phyloP scores from a whole-genome alignment of 2,329 filamentous ascomycete genomes.

The Aspergillus sclerotialis region DNA sequence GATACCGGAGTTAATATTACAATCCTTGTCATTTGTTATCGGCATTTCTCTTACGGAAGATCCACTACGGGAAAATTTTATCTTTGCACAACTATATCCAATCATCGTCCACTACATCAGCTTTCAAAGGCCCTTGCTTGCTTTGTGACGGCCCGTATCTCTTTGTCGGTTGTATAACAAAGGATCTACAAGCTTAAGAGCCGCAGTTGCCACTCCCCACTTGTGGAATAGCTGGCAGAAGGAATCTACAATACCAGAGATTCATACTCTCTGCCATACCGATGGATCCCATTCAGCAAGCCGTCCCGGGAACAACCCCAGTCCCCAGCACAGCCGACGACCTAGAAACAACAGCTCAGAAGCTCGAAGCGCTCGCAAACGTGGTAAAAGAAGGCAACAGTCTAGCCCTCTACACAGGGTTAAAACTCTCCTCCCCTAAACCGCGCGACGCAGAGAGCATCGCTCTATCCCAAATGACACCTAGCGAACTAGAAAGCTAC shows the following conservation, averaged over 20 bases:
- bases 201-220: too few relatives aligned
- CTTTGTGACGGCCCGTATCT: too few relatives aligned
- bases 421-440: slow-evolving; percentile 6
- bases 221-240: too few relatives aligned
- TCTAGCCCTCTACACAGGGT: slow-evolving; percentile 13
- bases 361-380: slow-evolving; percentile 10
- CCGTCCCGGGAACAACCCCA: slow-evolving; percentile 6
- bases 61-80: not conserved
- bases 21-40: not conserved
- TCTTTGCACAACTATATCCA: too few relatives aligned
- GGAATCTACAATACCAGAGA: not conserved
- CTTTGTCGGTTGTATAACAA: too few relatives aligned
- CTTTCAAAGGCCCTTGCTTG: too few relatives aligned
- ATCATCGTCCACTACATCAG: too few relatives aligned
- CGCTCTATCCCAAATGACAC: slow-evolving; percentile 10
- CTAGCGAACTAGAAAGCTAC: slow-evolving; percentile 8
- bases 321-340: slow-evolving; percentile 10
- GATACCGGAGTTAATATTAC: too few relatives aligned
- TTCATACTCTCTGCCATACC: too few relatives aligned
- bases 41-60: not conserved
- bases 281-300: not conserved
- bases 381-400: slow-evolving; percentile 11
- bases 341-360: slow-evolving; percentile 11
- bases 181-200: too few relatives aligned
- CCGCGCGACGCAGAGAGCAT: slow-evolving; percentile 6